Conservation (phyloP, 148 eudicot species). For the Drosera capensis region DNA sequence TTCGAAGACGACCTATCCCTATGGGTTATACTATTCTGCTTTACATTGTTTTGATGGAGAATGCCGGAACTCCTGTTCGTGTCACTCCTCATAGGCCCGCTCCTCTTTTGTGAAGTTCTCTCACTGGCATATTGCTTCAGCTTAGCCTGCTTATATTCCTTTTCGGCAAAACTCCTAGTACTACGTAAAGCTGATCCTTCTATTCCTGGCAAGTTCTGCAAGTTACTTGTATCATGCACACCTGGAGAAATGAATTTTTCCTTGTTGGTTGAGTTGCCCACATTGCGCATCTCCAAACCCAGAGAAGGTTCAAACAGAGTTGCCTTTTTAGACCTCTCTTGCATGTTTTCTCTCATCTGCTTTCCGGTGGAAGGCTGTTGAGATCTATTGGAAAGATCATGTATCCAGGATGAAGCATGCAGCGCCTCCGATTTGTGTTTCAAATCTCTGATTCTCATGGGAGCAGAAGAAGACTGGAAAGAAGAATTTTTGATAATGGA, state of each 20-base stretch:
- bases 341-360: constrained; percentile 21
- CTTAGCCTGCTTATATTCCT: constrained; percentile 28
- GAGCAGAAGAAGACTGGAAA: constrained; percentile 54
- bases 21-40: constrained; percentile 44
- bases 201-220: constrained; percentile 29
- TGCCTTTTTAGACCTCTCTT: constrained; percentile 24
- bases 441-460: constrained; percentile 50
- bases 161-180: constrained; percentile 25
- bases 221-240: constrained; percentile 10
- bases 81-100: constrained; percentile 26
- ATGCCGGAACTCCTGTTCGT: constrained; percentile 28
- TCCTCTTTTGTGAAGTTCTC: constrained; percentile 17
- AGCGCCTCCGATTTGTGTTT: constrained; percentile 56
- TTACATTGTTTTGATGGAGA: constrained; percentile 60
- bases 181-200: constrained; percentile 21
- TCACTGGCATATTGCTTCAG: constrained; percentile 16
- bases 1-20: constrained; percentile 22
- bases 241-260: constrained; percentile 32
- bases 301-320: constrained; percentile 23
- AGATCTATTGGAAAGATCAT: constrained; percentile 30
- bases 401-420: constrained; percentile 23
- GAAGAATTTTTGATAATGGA: constrained; percentile 24
- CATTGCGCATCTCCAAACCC: constrained; percentile 21
- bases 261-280: constrained; percentile 32
- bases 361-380: constrained; percentile 22